A percentile compares a stretch with the other conserved stretches of the same genome.
These are phyloP conservation scores for Hevea brasiliensis DNA, from an alignment of 345 rosid species.

Conservation along the genomic window DNA sequence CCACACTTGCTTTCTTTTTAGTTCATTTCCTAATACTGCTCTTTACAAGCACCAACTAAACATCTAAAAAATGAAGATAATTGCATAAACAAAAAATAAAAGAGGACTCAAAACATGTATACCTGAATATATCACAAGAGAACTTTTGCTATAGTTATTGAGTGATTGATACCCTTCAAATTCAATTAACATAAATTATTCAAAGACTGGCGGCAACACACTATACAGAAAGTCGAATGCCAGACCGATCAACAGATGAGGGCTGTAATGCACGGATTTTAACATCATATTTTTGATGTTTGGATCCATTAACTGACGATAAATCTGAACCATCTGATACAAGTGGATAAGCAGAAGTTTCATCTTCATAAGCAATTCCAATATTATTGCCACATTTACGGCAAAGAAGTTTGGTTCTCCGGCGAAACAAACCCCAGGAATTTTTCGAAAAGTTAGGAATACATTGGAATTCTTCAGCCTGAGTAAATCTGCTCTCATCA, in stretches of 20 bases:
- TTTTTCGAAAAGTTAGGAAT: constrained; percentile 60
- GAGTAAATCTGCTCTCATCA: constrained; percentile 85
- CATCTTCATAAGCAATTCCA: constrained; percentile 62
- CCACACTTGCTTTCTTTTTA: constrained; percentile 11
- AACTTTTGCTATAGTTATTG: constrained; percentile 9
- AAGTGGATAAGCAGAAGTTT: constrained; percentile 43
- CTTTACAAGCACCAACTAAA: constrained; percentile 18
- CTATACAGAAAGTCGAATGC: constrained; percentile 39
- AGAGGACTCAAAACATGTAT: not conserved
- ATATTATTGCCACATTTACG: constrained; percentile 79
- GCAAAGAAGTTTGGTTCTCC: constrained; percentile 85
- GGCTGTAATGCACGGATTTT: constrained; percentile 91
- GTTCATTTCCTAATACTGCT: constrained; percentile 1
- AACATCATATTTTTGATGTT: constrained; percentile 57
- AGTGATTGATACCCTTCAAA: not conserved
- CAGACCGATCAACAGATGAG: constrained; percentile 44
- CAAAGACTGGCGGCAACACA: not conserved
- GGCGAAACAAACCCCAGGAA: constrained; percentile 64
- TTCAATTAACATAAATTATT: constrained; percentile 4
- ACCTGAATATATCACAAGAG: constrained; percentile 18
- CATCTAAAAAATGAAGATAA: constrained; percentile 2
- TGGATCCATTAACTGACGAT: constrained; percentile 37
- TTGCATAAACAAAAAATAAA: not conserved
- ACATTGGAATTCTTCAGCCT: constrained; percentile 82
- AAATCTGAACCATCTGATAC: constrained; percentile 49